phyloP scores from a whole-genome alignment of 371 early-diverging fungal species.

The Dichotomocladium elegans region DNA sequence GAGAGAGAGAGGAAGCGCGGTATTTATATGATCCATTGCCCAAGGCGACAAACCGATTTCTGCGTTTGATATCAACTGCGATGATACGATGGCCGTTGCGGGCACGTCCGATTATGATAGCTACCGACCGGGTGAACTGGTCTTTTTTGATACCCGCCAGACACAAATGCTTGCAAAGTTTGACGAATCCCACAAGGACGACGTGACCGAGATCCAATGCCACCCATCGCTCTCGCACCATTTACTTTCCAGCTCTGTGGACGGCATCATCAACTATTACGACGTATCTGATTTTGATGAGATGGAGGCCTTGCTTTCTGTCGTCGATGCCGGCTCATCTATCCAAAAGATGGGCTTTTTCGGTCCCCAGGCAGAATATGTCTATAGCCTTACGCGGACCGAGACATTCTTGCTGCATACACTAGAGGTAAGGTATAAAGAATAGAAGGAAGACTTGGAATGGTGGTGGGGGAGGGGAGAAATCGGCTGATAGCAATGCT shows the following conservation, averaged over 20 bases:
- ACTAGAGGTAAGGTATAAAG: slow-evolving; percentile 24
- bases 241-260: slow-evolving; percentile 69
- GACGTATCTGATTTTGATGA: slow-evolving; percentile 74
- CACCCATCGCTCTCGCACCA: slow-evolving; percentile 62
- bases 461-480: no score
- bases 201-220: slow-evolving; percentile 82
- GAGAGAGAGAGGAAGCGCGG: no score
- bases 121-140: slow-evolving; percentile 58
- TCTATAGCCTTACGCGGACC: slow-evolving; percentile 83
- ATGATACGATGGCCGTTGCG: slow-evolving; percentile 64
- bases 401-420: slow-evolving; percentile 80
- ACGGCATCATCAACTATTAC: slow-evolving; percentile 75
- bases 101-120: slow-evolving; percentile 63
- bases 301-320: slow-evolving; percentile 82
- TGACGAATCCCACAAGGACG: slow-evolving; percentile 85
- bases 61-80: slow-evolving; percentile 66
- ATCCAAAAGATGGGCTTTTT: slow-evolving; percentile 84
- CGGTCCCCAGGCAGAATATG: slow-evolving; percentile 82
- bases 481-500: no score
- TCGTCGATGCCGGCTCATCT: slow-evolving; percentile 78
- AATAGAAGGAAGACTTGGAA: no score
- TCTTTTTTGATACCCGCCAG: slow-evolving; percentile 69
- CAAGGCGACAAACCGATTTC: slow-evolving; percentile 19
- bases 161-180: slow-evolving; percentile 51
- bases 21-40: no score